A percentile compares a stretch with the other conserved stretches of the same genome.
phyloP scores from a whole-genome alignment of 148 eudicot species.

The Linanthus parryae region DNA sequence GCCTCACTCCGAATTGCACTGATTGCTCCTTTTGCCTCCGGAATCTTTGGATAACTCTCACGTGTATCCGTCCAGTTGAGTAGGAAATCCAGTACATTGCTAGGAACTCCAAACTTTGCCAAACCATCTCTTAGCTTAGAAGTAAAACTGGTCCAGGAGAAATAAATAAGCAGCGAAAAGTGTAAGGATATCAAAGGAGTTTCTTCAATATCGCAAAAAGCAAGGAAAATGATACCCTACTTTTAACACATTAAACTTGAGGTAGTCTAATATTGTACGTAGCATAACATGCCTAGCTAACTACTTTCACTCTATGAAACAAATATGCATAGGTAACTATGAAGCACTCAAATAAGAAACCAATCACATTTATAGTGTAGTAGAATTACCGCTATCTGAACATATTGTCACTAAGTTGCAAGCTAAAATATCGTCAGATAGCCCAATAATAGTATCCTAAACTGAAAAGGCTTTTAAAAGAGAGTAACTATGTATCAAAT shows the following conservation, averaged over 20 bases:
- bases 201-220: background rate
- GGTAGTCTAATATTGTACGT: no score
- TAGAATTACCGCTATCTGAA: no score
- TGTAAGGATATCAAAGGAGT: constrained; percentile 8
- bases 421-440: no score
- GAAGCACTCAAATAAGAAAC: no score
- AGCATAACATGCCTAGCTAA: no score
- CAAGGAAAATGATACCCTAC: background rate
- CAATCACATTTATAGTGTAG: no score
- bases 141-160: constrained; percentile 37
- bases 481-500: no score
- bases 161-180: constrained; percentile 4
- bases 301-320: no score
- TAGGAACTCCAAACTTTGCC: constrained; percentile 62
- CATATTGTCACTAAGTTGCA: no score
- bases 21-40: constrained; percentile 82
- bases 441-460: no score
- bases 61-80: constrained; percentile 37
- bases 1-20: constrained; percentile 70
- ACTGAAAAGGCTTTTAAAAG: no score
- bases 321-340: no score
- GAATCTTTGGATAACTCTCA: constrained; percentile 51
- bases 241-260: background rate
- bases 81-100: constrained; percentile 39
- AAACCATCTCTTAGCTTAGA: constrained; percentile 42